These are phyloP conservation scores for Agaricus subrufescens DNA, from an alignment of 768 basidiomycete species.

Conservation along the genomic window DNA sequence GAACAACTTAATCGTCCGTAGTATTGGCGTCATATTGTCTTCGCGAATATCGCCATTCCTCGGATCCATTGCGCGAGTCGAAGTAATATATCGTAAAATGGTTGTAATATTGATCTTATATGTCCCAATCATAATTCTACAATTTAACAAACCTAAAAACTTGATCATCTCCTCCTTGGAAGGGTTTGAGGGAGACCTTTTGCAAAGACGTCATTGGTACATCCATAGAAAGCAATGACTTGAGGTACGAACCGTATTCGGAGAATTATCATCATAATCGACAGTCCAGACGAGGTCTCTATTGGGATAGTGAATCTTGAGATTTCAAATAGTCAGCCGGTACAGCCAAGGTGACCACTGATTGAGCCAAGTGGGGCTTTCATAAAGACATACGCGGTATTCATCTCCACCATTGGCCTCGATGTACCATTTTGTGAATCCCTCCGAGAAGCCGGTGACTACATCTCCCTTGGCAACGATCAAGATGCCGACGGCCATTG, in stretches of 20 bases:
- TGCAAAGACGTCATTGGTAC: too few relatives aligned
- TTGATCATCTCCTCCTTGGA: too few relatives aligned
- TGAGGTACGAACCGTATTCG: not conserved
- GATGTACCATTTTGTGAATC: conserved; percentile 8
- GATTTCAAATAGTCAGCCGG: not conserved
- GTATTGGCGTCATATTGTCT: too few relatives aligned
- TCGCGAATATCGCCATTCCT: too few relatives aligned
- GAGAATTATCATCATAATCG: not conserved
- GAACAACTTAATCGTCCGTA: too few relatives aligned
- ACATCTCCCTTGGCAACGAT: not conserved
- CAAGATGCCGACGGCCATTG: not conserved
- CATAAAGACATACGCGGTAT: not conserved
- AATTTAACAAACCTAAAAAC: too few relatives aligned
- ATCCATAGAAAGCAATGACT: too few relatives aligned
- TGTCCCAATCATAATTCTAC: too few relatives aligned
- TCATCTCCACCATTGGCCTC: not conserved
- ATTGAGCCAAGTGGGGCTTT: not conserved
- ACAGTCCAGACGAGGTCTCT: conserved; percentile 4
- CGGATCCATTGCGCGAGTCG: too few relatives aligned
- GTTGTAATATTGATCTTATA: too few relatives aligned
- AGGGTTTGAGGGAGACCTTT: too few relatives aligned
- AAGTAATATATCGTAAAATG: too few relatives aligned
- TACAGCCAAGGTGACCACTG: not conserved
- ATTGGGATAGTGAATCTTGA: conserved; percentile 7
- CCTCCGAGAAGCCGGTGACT: conserved; percentile 2